Conservation (phyloP, 495 filamentous ascomycete genomes). For the Trichoderma virens region DNA sequence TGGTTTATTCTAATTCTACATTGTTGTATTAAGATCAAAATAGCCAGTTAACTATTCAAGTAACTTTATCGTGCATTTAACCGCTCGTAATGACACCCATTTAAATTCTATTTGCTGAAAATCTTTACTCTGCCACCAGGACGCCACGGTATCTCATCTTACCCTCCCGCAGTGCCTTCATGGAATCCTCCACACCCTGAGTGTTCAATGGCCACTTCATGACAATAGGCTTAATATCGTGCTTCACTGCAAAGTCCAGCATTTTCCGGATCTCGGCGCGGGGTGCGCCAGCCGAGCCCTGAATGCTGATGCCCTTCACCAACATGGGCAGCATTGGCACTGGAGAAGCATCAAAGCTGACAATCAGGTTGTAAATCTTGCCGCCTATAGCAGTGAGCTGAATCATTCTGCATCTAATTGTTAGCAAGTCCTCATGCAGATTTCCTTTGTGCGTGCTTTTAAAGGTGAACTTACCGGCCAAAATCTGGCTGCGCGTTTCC, state of each 20-base stretch:
- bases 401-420: constrained; percentile 11
- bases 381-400: constrained; percentile 38
- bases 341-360: constrained; percentile 39
- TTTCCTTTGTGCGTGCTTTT: background rate
- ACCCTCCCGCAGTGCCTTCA: constrained; percentile 45
- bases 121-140: constrained; percentile 17
- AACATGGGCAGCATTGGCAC: constrained; percentile 48
- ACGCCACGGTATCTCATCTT: constrained; percentile 55
- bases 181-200: constrained; percentile 44
- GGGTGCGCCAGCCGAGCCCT: constrained; percentile 46
- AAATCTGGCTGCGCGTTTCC: constrained; percentile 39
- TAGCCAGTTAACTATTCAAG: background rate
- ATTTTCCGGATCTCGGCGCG: constrained; percentile 45
- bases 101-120: background rate
- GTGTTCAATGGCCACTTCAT: constrained; percentile 49
- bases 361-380: constrained; percentile 45
- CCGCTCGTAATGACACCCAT: background rate
- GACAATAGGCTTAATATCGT: constrained; percentile 48
- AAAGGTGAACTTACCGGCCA: constrained; percentile 21
- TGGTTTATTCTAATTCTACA: too few relatives aligned
- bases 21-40: too few relatives aligned
- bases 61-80: background rate
- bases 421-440: background rate
- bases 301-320: constrained; percentile 37
- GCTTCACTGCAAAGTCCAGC: constrained; percentile 48